These are phyloP conservation scores for Leccinum olivaceoglutinosum DNA, from an alignment of 1,284 basidiomycete genomes.

Conservation along the genomic window DNA sequence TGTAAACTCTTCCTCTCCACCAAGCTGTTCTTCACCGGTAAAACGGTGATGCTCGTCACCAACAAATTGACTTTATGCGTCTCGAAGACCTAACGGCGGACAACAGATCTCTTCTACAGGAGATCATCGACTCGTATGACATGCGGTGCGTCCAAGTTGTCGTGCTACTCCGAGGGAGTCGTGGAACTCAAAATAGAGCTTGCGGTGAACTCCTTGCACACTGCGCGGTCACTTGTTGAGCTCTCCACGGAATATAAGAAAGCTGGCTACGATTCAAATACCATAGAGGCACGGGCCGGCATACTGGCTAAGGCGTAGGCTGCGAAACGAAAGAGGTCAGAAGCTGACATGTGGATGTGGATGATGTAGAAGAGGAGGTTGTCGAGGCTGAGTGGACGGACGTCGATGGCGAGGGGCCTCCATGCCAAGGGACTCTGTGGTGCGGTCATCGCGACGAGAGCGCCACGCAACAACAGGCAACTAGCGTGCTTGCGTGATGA, in stretches of 20 bases:
- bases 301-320: conserved; percentile 77
- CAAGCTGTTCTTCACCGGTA: conserved; percentile 90
- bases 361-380: conserved; percentile 44
- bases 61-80: conserved; percentile 93
- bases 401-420: conserved; percentile 56
- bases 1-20: conserved; percentile 98
- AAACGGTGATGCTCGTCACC: conserved; percentile 88
- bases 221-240: conserved; percentile 79
- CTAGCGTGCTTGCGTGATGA: conserved; percentile 74
- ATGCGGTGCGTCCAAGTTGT: conserved; percentile 76
- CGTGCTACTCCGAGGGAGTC: conserved; percentile 46
- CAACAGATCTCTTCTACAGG: conserved; percentile 74
- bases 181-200: too few relatives aligned
- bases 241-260: conserved; percentile 79
- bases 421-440: conserved; percentile 54
- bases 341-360: conserved; percentile 49
- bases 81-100: conserved; percentile 77
- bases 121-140: conserved; percentile 72
- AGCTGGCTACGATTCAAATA: conserved; percentile 86
- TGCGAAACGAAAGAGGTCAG: conserved; percentile 66
- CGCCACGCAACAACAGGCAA: conserved; percentile 67
- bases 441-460: conserved; percentile 41
- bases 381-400: conserved; percentile 56
- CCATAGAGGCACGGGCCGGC: conserved; percentile 84
- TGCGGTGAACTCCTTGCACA: conserved; percentile 91